These are phyloP conservation scores for Alternaria ethzedia DNA, from an alignment of 2,329 filamentous ascomycete genomes.

Conservation along the genomic window DNA sequence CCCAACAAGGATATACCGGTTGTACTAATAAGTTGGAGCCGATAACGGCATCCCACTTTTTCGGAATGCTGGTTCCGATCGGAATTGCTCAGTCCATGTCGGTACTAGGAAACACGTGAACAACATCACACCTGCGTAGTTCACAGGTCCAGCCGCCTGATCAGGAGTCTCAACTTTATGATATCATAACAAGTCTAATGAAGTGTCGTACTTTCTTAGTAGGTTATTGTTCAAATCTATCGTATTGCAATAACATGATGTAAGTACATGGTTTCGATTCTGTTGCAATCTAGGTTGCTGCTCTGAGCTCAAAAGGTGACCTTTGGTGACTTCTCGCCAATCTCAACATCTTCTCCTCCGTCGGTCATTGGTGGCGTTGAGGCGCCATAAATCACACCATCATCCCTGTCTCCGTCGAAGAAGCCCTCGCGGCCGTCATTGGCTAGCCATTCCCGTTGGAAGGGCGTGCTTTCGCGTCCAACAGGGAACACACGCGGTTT, in stretches of 20 bases:
- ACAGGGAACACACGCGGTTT: slow-evolving; percentile 26
- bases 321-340: slow-evolving; percentile 17
- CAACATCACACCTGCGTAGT: neutral
- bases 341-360: slow-evolving; percentile 14
- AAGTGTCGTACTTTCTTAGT: neutral
- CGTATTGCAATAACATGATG: neutral
- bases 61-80: slow-evolving; percentile 3
- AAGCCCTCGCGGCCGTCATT: slow-evolving; percentile 36
- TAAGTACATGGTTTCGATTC: neutral
- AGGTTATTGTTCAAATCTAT: neutral
- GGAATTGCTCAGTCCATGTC: neutral
- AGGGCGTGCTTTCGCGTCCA: slow-evolving; percentile 24
- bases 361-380: slow-evolving; percentile 21
- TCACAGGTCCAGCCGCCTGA: neutral
- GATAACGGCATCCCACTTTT: slow-evolving; percentile 4
- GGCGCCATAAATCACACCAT: slow-evolving; percentile 15
- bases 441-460: slow-evolving; percentile 31
- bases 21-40: neutral
- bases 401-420: slow-evolving; percentile 36
- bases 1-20: neutral
- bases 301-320: slow-evolving; percentile 1
- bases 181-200: no score
- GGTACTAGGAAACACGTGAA: neutral
- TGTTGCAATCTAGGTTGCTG: neutral
- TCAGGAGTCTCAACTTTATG: neutral